Percentiles rank a stretch among this genome's conserved stretches.
Conservation (phyloP, 2,329 filamentous ascomycete species). For the Epichloe sp. region DNA sequence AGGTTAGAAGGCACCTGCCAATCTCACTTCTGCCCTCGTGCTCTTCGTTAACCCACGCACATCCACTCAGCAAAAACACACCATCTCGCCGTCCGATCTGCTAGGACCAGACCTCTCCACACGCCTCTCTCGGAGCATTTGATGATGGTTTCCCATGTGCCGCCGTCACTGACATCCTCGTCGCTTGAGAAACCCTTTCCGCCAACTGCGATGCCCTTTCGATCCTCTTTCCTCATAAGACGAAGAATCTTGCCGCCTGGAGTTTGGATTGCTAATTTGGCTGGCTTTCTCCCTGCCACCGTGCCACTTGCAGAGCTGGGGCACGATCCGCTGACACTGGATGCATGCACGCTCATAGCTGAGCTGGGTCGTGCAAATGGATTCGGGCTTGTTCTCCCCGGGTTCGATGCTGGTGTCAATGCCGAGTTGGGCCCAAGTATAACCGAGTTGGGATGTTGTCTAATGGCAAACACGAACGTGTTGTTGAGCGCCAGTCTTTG, state of each 20-base stretch:
- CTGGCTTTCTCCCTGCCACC: slow-evolving; percentile 62
- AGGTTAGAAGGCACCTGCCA: too few relatives aligned
- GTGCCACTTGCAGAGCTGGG: slow-evolving; percentile 40
- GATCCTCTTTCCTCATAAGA: slow-evolving; percentile 68
- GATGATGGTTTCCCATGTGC: slow-evolving; percentile 80
- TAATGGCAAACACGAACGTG: slow-evolving; percentile 92
- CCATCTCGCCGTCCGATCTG: slow-evolving; percentile 74
- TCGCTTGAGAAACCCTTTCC: slow-evolving; percentile 27
- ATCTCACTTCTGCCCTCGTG: neutral
- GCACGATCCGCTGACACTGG: slow-evolving; percentile 43
- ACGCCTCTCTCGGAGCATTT: slow-evolving; percentile 73
- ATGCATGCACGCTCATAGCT: slow-evolving; percentile 51
- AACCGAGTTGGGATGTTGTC: slow-evolving; percentile 67
- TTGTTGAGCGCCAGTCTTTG: slow-evolving; percentile 81
- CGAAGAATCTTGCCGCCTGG: slow-evolving; percentile 90
- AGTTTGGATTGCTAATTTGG: slow-evolving; percentile 89
- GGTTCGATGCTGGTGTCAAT: slow-evolving; percentile 33
- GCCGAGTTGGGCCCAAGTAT: slow-evolving; percentile 19
- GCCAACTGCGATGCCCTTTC: slow-evolving; percentile 37
- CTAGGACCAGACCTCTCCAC: slow-evolving; percentile 71
- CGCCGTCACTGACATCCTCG: slow-evolving; percentile 54
- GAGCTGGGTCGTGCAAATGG: slow-evolving; percentile 49
- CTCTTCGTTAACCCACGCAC: slow-evolving; percentile 30
- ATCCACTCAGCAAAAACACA: slow-evolving; percentile 88
- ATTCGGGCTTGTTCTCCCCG: slow-evolving; percentile 39